A percentile compares a stretch with the other conserved stretches of the same genome.
These are phyloP conservation scores for Hanseniaspora lachancei DNA, from an alignment of 805 yeast genomes.

Conservation along the genomic window DNA sequence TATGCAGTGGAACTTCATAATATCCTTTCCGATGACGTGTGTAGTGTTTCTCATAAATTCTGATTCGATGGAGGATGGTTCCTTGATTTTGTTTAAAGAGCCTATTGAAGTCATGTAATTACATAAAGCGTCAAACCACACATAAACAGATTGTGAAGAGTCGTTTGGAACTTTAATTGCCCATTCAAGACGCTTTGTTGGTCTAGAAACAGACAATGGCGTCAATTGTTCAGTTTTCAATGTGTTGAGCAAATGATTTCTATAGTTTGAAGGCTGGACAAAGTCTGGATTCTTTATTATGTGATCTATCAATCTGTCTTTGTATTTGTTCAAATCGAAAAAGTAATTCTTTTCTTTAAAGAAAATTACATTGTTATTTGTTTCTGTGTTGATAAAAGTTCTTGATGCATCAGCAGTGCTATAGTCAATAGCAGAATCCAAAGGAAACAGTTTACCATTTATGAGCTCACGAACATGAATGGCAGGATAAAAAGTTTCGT, in stretches of 20 bases:
- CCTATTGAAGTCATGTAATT: slow-evolving; percentile 71
- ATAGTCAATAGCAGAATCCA: slow-evolving; percentile 16
- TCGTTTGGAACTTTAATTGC: slow-evolving; percentile 83
- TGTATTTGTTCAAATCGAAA: slow-evolving; percentile 57
- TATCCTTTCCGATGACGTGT: slow-evolving; percentile 87
- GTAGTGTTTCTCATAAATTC: slow-evolving; percentile 33
- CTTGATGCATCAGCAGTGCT: slow-evolving; percentile 17
- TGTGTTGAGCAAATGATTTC: slow-evolving; percentile 43
- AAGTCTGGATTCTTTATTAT: slow-evolving; percentile 41
- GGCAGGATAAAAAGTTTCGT: slow-evolving; percentile 87
- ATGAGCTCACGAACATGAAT: slow-evolving; percentile 42
- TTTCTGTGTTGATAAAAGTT: slow-evolving; percentile 38
- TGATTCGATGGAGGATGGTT: slow-evolving; percentile 17
- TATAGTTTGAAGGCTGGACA: slow-evolving; percentile 52
- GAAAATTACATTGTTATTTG: slow-evolving; percentile 61
- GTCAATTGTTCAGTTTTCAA: slow-evolving; percentile 35
- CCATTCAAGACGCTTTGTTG: slow-evolving; percentile 67
- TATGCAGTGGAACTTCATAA: slow-evolving; percentile 72
- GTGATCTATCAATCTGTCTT: slow-evolving; percentile 37
- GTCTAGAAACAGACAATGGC: slow-evolving; percentile 83
- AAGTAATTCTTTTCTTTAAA: slow-evolving; percentile 79
- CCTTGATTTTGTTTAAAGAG: slow-evolving; percentile 30
- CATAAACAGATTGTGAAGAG: slow-evolving; percentile 66
- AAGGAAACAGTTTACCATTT: slow-evolving; percentile 31
- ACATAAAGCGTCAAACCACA: slow-evolving; percentile 90